Base-by-base conservation (phyloP, 257 asterid species). In the Ballota nigra region DNA sequence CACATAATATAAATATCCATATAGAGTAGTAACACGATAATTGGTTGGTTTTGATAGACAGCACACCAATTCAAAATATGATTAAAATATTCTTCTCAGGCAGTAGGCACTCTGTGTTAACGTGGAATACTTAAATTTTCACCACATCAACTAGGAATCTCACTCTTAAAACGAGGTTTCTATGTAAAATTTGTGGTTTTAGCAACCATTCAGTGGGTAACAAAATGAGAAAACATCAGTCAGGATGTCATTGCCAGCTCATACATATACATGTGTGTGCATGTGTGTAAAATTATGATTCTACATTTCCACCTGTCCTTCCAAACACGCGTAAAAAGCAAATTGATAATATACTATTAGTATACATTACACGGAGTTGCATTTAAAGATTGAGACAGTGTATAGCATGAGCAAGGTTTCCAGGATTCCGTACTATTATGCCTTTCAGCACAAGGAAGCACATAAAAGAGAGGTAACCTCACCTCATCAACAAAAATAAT, bases 401-500 rank as follows among this genome's bases (percentile, higher is more conserved):
- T n/a, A n/a, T n/a, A n/a, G n/a, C n/a, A n/a, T n/a, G n/a, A n/a
- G n/a, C n/a, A n/a, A n/a, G n/a, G n/a, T n/a, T n/a, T n/a, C 53
- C 56, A 41, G 55, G 40, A 20, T 5, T 38, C 12, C 49, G 57
- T 64, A 24, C 29, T 49, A 52, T 22, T 66, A 59, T 56, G 33
- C 74, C 68, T 23, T 43, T 11, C 34, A 18, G 59, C 61, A 40
- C 34, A 49, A 43, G 66, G 56, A 19, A 22, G 70, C 73, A 71
- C 57, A 71, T 51, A n/a, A 38, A 40, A 33, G 4, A 70, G 18
- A 59, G 51, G 64, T 72, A 60, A 67, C 68, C 87, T 80, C 73
- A 95, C 99, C 97, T 95, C 99, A 82, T 95, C 99, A 51, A 95
- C 88, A 73, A 95, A 95, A 78, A 95, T 95, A 29, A 95, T 92